Evolutionary conservation across 768 basidiomycete species (phyloP), one percentile per base, ranked within the genome.

Genomic region (Termitomyces heimii): DNA sequence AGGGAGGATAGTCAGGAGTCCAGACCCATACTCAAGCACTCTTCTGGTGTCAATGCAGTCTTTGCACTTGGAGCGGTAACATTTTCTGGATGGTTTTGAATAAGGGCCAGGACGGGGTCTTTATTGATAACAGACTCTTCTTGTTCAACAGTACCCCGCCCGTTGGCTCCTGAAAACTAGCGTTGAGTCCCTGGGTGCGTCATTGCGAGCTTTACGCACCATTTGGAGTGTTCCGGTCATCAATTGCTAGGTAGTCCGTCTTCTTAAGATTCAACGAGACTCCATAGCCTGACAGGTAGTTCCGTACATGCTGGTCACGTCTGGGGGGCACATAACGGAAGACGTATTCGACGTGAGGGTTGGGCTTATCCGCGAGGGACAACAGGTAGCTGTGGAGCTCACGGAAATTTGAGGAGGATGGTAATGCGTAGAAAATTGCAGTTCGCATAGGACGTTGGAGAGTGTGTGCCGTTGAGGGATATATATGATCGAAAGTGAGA

Each of bases 191-290:
- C 31, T 35, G 31, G n/a, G 22, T 42, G 5, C 12, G 10, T 44
- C 16, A 12, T 40, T 16, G 24, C 22, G 37, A 49, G 37, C 20
- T 18, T 28, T 42, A 47, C 40, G 65, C 58, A 57, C 63, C 60
- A 48, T 59, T 50, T 43, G 68, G 70, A 3, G 73, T 66, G 51
- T 80, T 70, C 45, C 97, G 76, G 68, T 99, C 97, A 66, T 99
- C 97, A 8, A 98, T 74, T 4, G 88, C 94, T 13, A 98, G 81
- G 67, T 98, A 99, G 65, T 99, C 97, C 79, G 84, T 97, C 75
- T 95, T 97, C 77, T 99, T 99, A 63, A 99, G 71, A 63, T 96
- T 93, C 53, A 99, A 75, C 22, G 89, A 80, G 7, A 95, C 95
- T 3, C 97, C 97, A 63, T 93, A 99, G 5, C 96, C 96, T 3